These are phyloP conservation scores for Colletotrichum sp. DNA, from an alignment of 2,329 filamentous ascomycete genomes.

Conservation along the genomic window DNA sequence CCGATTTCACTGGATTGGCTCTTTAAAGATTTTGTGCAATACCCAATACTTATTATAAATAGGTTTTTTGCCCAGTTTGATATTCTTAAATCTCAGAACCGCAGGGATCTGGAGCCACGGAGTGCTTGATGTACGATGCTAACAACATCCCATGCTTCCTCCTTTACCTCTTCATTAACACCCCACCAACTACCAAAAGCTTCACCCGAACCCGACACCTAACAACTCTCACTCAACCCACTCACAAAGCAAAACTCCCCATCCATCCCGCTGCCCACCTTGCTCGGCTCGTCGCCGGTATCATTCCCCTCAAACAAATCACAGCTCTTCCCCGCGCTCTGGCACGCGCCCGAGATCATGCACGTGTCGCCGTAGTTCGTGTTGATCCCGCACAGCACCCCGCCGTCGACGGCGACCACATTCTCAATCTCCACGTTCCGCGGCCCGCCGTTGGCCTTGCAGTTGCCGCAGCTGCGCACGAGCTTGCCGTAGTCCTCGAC, in stretches of 20 bases:
- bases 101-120: background rate
- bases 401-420: slow-evolving; percentile 33
- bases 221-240: slow-evolving; percentile 8
- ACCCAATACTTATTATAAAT: background rate
- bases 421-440: slow-evolving; percentile 38
- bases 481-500: slow-evolving; percentile 52
- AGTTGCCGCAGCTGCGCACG: slow-evolving; percentile 52
- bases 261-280: slow-evolving; percentile 40
- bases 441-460: slow-evolving; percentile 37
- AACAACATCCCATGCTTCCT: background rate
- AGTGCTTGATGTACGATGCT: background rate
- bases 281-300: slow-evolving; percentile 37
- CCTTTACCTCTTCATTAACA: background rate
- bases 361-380: slow-evolving; percentile 30
- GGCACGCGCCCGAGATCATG: slow-evolving; percentile 20
- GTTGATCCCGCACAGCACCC: slow-evolving; percentile 38
- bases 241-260: slow-evolving; percentile 22
- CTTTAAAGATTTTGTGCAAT: background rate
- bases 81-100: background rate
- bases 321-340: slow-evolving; percentile 11
- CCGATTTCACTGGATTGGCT: background rate
- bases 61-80: background rate
- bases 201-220: background rate
- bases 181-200: background rate
- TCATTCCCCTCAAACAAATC: slow-evolving; percentile 36